These are phyloP conservation scores for Nemania sp. DNA, from an alignment of 2,329 filamentous ascomycete genomes.

Conservation along the genomic window DNA sequence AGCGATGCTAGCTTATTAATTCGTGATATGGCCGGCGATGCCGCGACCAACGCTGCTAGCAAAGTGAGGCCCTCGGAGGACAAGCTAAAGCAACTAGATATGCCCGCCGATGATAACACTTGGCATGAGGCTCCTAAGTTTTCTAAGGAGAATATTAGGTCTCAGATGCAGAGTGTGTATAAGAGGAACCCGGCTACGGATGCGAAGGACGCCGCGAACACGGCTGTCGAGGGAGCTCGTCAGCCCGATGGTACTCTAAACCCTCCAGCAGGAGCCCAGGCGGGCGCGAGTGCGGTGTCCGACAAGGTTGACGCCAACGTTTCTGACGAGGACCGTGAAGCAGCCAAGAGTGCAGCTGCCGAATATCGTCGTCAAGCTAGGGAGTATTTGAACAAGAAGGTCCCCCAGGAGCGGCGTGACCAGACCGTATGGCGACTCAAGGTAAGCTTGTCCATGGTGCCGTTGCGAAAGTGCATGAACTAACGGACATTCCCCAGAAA, in stretches of 20 bases:
- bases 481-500: constrained; percentile 70
- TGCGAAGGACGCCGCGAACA: constrained; percentile 67
- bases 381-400: constrained; percentile 85
- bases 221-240: constrained; percentile 59
- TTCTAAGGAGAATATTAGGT: constrained; percentile 75
- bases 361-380: constrained; percentile 61
- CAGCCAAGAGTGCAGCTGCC: constrained; percentile 51
- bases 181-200: constrained; percentile 68
- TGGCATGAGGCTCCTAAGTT: constrained; percentile 91
- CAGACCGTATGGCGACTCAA: constrained; percentile 91
- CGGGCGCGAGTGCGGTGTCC: constrained; percentile 55
- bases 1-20: constrained; percentile 84
- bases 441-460: constrained; percentile 45
- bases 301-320: constrained; percentile 71
- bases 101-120: constrained; percentile 87
- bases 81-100: constrained; percentile 79
- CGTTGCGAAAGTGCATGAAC: constrained; percentile 74
- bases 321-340: constrained; percentile 65
- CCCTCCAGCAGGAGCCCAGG: constrained; percentile 45
- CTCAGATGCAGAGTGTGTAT: constrained; percentile 74
- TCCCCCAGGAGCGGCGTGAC: constrained; percentile 92
- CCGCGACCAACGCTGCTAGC: constrained; percentile 80
- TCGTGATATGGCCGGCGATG: constrained; percentile 92
- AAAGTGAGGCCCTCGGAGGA: constrained; percentile 83
- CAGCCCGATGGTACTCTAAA: constrained; percentile 43